A percentile compares a stretch with the other conserved stretches of the same genome.
These are phyloP conservation scores for Grosmannia huntii DNA, from an alignment of 2,329 filamentous ascomycete species.

Conservation along the genomic window DNA sequence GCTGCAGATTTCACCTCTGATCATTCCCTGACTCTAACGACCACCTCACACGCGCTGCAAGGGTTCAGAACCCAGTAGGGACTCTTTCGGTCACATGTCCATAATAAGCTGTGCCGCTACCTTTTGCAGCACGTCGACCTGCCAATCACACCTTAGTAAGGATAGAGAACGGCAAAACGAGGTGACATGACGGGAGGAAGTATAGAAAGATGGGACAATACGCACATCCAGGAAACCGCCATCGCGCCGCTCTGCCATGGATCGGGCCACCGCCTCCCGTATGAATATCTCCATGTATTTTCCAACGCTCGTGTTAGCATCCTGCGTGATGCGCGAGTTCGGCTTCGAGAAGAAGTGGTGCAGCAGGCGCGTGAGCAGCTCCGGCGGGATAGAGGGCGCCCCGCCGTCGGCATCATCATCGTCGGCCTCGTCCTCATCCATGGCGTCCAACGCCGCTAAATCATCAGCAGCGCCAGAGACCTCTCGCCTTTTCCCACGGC, in stretches of 20 bases:
- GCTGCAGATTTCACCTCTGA: too few species aligned
- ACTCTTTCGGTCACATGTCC: conserved; percentile 49
- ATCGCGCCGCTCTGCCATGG: conserved; percentile 52
- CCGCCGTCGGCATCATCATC: neutral
- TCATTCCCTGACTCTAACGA: too few species aligned
- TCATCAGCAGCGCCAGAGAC: neutral
- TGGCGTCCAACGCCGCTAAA: conserved; percentile 14
- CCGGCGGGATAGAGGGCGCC: conserved; percentile 48
- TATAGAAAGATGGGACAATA: conserved; percentile 5
- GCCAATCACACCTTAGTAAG: neutral
- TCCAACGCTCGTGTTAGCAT: conserved; percentile 63
- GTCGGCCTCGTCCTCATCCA: conserved; percentile 18
- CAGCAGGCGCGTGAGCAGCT: conserved; percentile 63
- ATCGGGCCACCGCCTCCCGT: conserved; percentile 72
- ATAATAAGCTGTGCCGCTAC: conserved; percentile 72
- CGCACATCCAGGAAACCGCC: conserved; percentile 63
- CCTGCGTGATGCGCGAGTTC: conserved; percentile 56
- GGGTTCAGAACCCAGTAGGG: neutral
- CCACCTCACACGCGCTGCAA: too few species aligned
- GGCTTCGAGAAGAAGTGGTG: conserved; percentile 62
- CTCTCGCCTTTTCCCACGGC: neutral
- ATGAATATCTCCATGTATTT: conserved; percentile 91
- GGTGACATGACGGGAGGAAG: neutral
- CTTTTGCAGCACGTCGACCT: conserved; percentile 85
- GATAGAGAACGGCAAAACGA: neutral